Evolutionary conservation across 306 rosid genomes (phyloP), one percentile per base, ranked within the genome.

Genomic region (Castanea crenata): DNA sequence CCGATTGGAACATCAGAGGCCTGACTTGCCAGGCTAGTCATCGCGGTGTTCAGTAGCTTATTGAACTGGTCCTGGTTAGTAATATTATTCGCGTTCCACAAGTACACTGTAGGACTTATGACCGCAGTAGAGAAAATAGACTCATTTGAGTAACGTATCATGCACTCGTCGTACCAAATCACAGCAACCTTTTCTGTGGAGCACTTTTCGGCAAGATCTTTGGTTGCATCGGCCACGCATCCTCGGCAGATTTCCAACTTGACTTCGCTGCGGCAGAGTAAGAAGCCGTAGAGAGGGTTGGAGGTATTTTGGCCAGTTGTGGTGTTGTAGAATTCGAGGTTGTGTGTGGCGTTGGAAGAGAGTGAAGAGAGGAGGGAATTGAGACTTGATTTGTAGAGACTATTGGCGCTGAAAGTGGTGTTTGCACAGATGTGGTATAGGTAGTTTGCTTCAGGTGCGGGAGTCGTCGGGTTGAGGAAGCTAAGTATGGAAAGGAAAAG

Each of bases 311-410:
- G 49, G 56, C 64, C 78, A 1, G 71, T 3, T n/a, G 54, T 65
- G 69, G 80, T 62, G 44, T 20, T 1, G 84, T 82, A 85, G 82
- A 20, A 64, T 23, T 56, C 83, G 62, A 57, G 4, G 35, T 32
- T 74, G 64, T 16, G 23, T 32, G 91, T 76, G 79, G 89, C 80
- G 83, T 82, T 82, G 80, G 87, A 74, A 74, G 86, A 62, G 6
- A 92, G 87, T 71, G 84, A 65, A 3, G 90, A 76, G 63, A 89
- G 78, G 34, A 90, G 85, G 34, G 44, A 5, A 1, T 78, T 77
- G 25, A 86, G 74, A 73, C 81, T 81, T 81, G 85, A 23, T n/a
- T 83, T 62, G 73, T 35, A 90, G 11, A 59, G 29, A 77, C 86
- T 76, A 34, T 87, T 88, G 4, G 90, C 75, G 7, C 51, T 55